Evolutionary conservation across 805 yeast genomes (phyloP).

Genomic region (Saturnispora galanensis): DNA sequence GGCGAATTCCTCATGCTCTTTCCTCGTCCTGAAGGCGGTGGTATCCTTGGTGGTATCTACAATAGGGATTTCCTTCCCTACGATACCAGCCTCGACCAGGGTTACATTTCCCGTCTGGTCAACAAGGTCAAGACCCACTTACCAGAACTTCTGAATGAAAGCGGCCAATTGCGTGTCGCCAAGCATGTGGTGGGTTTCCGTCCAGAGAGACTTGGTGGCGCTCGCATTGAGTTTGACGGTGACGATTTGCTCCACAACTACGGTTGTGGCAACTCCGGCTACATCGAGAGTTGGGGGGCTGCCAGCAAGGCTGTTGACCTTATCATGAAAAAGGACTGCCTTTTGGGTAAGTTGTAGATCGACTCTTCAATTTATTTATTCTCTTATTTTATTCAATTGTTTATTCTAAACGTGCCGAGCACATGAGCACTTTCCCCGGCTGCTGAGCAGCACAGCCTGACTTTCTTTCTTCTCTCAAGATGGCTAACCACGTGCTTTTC

Average conservation of each 20-base stretch:
- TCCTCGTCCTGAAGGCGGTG: constrained; percentile 62
- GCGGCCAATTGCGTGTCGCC: constrained; percentile 32
- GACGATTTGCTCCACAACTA: constrained; percentile 44
- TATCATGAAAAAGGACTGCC: background rate
- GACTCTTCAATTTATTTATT: background rate
- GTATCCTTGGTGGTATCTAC: constrained; percentile 48
- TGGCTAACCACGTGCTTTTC: no score
- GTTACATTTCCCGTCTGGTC: constrained; percentile 39
- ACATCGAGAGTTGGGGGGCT: constrained; percentile 43
- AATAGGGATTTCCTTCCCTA: constrained; percentile 16
- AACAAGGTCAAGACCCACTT: constrained; percentile 35
- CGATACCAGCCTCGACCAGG: constrained; percentile 30
- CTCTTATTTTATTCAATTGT: background rate
- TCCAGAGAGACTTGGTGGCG: constrained; percentile 54
- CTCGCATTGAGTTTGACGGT: constrained; percentile 32
- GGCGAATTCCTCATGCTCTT: constrained; percentile 48
- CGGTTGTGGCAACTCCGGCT: constrained; percentile 32
- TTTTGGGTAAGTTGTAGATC: constrained; percentile 2
- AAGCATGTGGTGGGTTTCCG: constrained; percentile 58
- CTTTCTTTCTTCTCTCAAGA: no score
- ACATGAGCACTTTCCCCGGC: no score
- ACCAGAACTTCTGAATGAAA: constrained; percentile 36
- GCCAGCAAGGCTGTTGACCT: constrained; percentile 26
- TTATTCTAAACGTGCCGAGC: background rate
- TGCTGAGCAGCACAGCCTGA: no score